Conservation (phyloP, 495 filamentous ascomycete genomes). For the Penicillium pancosmium region DNA sequence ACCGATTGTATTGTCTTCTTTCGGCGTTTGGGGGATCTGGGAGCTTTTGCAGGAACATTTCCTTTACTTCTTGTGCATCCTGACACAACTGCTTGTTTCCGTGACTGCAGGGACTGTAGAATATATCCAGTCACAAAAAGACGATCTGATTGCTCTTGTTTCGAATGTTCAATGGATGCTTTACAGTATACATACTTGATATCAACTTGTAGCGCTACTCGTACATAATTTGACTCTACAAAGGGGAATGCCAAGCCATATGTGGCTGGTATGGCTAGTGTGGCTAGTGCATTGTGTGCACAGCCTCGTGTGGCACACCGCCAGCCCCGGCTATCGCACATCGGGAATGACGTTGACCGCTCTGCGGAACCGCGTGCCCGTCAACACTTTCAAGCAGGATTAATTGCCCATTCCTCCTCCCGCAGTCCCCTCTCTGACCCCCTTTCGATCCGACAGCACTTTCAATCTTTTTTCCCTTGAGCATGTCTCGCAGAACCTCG, state of each 20-base stretch:
- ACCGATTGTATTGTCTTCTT: constrained; percentile 46
- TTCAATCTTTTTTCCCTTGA: constrained; percentile 20
- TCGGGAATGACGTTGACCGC: constrained; percentile 46
- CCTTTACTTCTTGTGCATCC: constrained; percentile 48
- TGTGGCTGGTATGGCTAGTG: constrained; percentile 29
- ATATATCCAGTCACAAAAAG: constrained; percentile 39
- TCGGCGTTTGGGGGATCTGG: constrained; percentile 55
- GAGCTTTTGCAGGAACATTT: constrained; percentile 50
- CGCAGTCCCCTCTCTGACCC: constrained; percentile 18
- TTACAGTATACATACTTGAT: background rate
- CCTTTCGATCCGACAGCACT: background rate
- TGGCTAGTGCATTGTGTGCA: constrained; percentile 16
- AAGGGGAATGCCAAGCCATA: background rate
- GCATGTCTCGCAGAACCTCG: constrained; percentile 52
- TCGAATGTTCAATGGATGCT: constrained; percentile 4
- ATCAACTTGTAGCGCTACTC: background rate
- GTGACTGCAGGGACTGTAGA: constrained; percentile 40
- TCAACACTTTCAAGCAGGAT: constrained; percentile 41
- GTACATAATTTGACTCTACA: too few species aligned
- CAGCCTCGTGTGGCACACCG: constrained; percentile 20
- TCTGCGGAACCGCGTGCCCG: constrained; percentile 37
- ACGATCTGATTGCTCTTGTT: constrained; percentile 7
- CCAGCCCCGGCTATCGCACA: constrained; percentile 22
- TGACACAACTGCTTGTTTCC: constrained; percentile 40
- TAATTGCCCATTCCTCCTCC: constrained; percentile 26